Conservation (phyloP, 179 eudicot species). For the Dionaea muscipula region DNA sequence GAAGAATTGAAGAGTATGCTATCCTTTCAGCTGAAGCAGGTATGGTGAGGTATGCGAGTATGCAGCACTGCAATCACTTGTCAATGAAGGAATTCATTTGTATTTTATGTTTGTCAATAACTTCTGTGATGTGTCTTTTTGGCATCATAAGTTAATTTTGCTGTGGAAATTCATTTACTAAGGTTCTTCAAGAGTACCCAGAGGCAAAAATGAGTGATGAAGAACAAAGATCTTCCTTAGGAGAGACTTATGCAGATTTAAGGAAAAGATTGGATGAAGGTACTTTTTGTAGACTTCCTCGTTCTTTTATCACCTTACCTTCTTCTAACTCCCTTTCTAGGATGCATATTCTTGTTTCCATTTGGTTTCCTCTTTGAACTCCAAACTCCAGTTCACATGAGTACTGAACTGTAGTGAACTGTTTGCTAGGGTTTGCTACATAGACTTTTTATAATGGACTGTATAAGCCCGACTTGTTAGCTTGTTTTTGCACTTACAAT, state of each 20-base stretch:
- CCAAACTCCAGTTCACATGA: too few relatives aligned
- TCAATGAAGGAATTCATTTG: neutral
- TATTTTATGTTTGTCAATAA: neutral
- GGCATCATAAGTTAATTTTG: constrained; percentile 14
- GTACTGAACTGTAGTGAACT: too few relatives aligned
- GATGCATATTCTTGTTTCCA: too few relatives aligned
- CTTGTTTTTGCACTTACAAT: too few relatives aligned
- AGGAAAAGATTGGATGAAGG: constrained; percentile 72
- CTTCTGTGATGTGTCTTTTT: constrained; percentile 4
- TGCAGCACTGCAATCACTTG: constrained; percentile 11
- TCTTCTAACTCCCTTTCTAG: neutral
- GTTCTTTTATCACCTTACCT: constrained; percentile 1
- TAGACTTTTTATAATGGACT: too few relatives aligned
- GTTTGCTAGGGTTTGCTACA: too few relatives aligned
- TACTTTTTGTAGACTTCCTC: constrained; percentile 15
- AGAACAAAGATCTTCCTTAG: constrained; percentile 39
- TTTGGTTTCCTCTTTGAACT: too few relatives aligned
- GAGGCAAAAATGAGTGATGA: constrained; percentile 48
- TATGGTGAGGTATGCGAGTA: constrained; percentile 53
- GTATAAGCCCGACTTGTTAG: too few relatives aligned
- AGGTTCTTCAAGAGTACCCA: constrained; percentile 72
- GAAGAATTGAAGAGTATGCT: constrained; percentile 50
- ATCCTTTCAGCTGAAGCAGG: constrained; percentile 78
- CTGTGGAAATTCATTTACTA: constrained; percentile 10
- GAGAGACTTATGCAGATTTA: constrained; percentile 50